A percentile compares a stretch with the other conserved stretches of the same genome.
These are phyloP conservation scores for Exophiala phaeomuriformis DNA, from an alignment of 2,329 filamentous ascomycete genomes.

Conservation along the genomic window DNA sequence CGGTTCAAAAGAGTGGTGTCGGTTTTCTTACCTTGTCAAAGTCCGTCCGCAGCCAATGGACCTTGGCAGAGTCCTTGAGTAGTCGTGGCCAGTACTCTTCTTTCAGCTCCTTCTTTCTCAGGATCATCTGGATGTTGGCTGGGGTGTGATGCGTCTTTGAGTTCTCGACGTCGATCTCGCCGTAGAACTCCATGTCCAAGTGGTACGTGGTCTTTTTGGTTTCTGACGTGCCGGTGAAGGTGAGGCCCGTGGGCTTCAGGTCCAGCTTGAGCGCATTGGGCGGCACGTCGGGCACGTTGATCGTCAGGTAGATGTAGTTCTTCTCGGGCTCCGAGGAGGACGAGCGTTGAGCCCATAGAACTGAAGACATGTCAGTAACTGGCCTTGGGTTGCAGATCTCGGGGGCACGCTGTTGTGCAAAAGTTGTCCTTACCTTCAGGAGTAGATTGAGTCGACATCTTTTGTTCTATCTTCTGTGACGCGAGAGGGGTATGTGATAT, in stretches of 20 bases:
- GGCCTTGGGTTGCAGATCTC: background rate
- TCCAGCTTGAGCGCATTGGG: conserved; percentile 71
- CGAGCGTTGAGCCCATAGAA: conserved; percentile 97
- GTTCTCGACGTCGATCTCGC: conserved; percentile 76
- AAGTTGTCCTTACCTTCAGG: conserved; percentile 42
- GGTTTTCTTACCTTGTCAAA: conserved; percentile 72
- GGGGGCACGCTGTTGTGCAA: background rate
- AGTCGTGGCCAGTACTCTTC: conserved; percentile 93
- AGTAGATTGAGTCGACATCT: conserved; percentile 35
- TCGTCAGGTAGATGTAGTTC: conserved; percentile 92
- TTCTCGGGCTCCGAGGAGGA: conserved; percentile 69
- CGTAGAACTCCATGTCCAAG: conserved; percentile 79
- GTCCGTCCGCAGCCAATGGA: conserved; percentile 96
- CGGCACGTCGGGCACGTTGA: conserved; percentile 78
- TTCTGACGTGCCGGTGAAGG: conserved; percentile 74
- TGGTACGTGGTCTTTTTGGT: conserved; percentile 82
- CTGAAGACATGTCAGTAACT: conserved; percentile 41
- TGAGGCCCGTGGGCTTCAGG: conserved; percentile 66
- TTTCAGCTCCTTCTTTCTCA: conserved; percentile 95
- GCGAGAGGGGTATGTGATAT: background rate
- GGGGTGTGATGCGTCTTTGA: conserved; percentile 82
- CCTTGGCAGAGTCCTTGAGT: conserved; percentile 80
- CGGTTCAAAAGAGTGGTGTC: too few species aligned
- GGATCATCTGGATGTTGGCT: conserved; percentile 80
- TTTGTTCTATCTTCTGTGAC: background rate